Evolutionary conservation across 2,329 filamentous ascomycete genomes (phyloP).

Genomic region (Colletotrichum brevisporum): DNA sequence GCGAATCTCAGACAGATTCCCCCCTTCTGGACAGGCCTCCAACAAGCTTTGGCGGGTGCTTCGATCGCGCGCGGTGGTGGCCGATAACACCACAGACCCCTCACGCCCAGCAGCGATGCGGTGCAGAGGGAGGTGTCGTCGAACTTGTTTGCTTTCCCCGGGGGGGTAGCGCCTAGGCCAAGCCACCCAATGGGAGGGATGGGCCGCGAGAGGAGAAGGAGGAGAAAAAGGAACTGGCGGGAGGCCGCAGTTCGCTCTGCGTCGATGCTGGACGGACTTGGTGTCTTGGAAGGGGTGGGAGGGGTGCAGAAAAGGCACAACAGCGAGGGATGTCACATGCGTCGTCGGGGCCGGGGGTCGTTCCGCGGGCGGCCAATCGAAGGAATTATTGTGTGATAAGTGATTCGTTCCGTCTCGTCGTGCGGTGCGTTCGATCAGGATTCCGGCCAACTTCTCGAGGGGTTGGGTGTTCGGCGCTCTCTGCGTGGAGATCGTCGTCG

Average conservation of each 20-base stretch:
- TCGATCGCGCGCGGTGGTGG: constrained; percentile 33
- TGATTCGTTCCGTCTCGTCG: background rate
- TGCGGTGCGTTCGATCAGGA: constrained; percentile 11
- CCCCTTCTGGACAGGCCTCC: constrained; percentile 20
- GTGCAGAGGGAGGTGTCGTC: constrained; percentile 17
- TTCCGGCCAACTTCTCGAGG: constrained; percentile 13
- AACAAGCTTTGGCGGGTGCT: constrained; percentile 24
- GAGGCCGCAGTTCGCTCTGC: constrained; percentile 38
- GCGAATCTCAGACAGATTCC: constrained; percentile 25
- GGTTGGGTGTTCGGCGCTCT: background rate
- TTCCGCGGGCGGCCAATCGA: constrained; percentile 36
- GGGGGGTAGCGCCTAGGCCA: constrained; percentile 15
- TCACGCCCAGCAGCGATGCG: constrained; percentile 37
- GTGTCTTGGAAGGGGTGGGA: constrained; percentile 36
- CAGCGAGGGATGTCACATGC: constrained; percentile 41
- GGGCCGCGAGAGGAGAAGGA: constrained; percentile 21
- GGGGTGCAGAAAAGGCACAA: constrained; percentile 31
- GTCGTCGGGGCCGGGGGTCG: constrained; percentile 28
- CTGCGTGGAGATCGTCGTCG: constrained; percentile 16
- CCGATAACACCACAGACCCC: constrained; percentile 40
- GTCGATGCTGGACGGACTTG: constrained; percentile 5
- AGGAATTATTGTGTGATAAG: constrained; percentile 15
- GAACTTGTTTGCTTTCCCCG: constrained; percentile 24
- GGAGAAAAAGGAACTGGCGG: constrained; percentile 24
- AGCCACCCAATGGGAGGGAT: constrained; percentile 30